Evolutionary conservation across 176 grass and related monocot species (phyloP).

Genomic region (Zizania latifolia): DNA sequence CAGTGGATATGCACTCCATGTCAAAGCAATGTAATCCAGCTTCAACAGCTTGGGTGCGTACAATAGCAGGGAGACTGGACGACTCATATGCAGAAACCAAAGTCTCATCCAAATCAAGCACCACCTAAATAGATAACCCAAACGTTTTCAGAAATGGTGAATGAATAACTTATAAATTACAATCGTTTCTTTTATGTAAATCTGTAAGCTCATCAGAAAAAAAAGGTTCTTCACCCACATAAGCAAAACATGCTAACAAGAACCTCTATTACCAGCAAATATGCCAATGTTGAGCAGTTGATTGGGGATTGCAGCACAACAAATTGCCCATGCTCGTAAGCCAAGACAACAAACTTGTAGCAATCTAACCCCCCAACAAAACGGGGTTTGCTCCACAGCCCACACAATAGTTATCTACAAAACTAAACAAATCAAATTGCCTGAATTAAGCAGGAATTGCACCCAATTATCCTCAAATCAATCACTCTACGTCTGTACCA

Average conservation of each 20-base stretch:
- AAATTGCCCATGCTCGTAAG: not conserved
- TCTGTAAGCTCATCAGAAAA: not conserved
- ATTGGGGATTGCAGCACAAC: not conserved
- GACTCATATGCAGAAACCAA: slow-evolving; percentile 99
- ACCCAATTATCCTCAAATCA: slow-evolving; percentile 16
- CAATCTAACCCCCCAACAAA: not conserved
- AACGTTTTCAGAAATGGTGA: slow-evolving; percentile 23
- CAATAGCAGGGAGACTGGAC: slow-evolving; percentile 72
- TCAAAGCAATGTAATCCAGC: slow-evolving; percentile 92
- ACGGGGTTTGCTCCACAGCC: not conserved
- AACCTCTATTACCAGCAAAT: not conserved
- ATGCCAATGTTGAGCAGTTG: not conserved
- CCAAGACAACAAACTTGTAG: not conserved
- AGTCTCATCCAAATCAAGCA: slow-evolving; percentile 98
- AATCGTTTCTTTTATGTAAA: slow-evolving; percentile 5
- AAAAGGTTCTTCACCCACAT: not conserved
- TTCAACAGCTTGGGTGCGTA: slow-evolving; percentile 82
- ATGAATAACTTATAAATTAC: slow-evolving; percentile 1
- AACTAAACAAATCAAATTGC: not conserved
- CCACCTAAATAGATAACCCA: slow-evolving; percentile 54
- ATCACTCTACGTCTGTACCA: not conserved
- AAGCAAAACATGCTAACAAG: not conserved
- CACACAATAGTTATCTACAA: not conserved
- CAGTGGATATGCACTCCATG: slow-evolving; percentile 78
- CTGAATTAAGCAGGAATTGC: slow-evolving; percentile 18